These are phyloP conservation scores for Camellia granthamiana DNA, from an alignment of 148 eudicot species.

Conservation along the genomic window DNA sequence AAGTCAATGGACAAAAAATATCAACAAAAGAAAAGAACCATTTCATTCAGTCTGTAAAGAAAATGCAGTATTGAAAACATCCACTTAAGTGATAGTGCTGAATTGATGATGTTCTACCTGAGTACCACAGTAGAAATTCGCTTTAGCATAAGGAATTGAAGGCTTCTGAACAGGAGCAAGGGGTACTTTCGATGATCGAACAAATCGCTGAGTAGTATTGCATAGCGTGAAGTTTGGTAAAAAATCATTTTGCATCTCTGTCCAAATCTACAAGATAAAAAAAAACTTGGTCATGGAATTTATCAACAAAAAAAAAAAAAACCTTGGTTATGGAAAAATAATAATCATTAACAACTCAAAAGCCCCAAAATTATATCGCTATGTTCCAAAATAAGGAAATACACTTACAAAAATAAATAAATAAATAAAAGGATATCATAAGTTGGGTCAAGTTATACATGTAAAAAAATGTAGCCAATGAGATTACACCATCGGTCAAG, in stretches of 20 bases:
- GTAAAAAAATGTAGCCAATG: too few relatives aligned
- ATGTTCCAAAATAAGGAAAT: background rate
- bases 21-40: background rate
- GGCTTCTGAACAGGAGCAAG: constrained; percentile 86
- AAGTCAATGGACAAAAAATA: background rate
- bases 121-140: constrained; percentile 90
- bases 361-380: background rate
- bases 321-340: constrained; percentile 4
- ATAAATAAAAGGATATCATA: background rate
- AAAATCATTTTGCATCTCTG: constrained; percentile 97
- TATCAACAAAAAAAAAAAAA: background rate
- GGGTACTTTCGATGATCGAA: constrained; percentile 72
- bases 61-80: constrained; percentile 5
- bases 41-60: background rate
- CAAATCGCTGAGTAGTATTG: constrained; percentile 94
- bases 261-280: constrained; percentile 64
- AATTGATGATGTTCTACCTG: constrained; percentile 48
- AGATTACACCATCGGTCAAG: too few relatives aligned
- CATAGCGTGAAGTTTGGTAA: constrained; percentile 89
- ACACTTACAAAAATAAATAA: background rate
- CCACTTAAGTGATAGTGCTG: background rate
- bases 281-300: background rate
- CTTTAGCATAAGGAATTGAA: constrained; percentile 82
- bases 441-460: background rate
- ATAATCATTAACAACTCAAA: background rate